These are phyloP conservation scores for Colletotrichum sp. DNA, from an alignment of 2,329 filamentous ascomycete species.

Conservation along the genomic window DNA sequence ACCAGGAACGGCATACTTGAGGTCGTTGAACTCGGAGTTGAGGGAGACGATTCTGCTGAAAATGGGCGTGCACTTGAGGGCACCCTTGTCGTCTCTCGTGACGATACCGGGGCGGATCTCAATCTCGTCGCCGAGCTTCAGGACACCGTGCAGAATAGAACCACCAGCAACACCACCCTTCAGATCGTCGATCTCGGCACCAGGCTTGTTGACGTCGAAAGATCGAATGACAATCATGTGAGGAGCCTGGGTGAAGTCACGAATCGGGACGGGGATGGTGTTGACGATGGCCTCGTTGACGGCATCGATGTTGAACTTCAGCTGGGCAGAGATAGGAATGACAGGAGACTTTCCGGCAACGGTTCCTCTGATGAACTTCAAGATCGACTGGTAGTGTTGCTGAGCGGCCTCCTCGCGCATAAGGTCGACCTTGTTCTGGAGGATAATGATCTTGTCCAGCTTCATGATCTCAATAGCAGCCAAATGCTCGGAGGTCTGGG, in stretches of 20 bases:
- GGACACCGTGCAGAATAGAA: constrained; percentile 92
- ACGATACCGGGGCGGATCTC: constrained; percentile 99
- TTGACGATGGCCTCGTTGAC: constrained; percentile 96
- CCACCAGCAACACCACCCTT: constrained; percentile 99
- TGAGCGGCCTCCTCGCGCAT: constrained; percentile 96
- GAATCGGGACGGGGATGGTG: constrained; percentile 88
- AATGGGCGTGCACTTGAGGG: constrained; percentile 96
- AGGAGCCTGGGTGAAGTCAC: constrained; percentile 90
- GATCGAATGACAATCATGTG: constrained; percentile 99
- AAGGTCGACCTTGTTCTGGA: constrained; percentile 99
- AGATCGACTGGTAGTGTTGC: constrained; percentile 94
- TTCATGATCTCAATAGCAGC: constrained; percentile 99
- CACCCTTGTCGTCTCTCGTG: constrained; percentile 89
- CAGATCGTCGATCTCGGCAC: constrained; percentile 96
- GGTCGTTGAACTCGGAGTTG: constrained; percentile 94
- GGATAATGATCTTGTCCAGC: constrained; percentile 98
- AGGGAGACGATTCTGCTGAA: constrained; percentile 94
- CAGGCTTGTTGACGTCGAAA: constrained; percentile 99
- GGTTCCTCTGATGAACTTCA: constrained; percentile 98
- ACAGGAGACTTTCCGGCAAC: constrained; percentile 94
- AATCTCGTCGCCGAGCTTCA: constrained; percentile 97
- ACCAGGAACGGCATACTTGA: constrained; percentile 97
- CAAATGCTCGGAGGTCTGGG: constrained; percentile 97
- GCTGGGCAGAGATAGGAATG: constrained; percentile 95
- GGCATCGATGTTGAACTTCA: constrained; percentile 99